phyloP scores from a whole-genome alignment of 2,329 filamentous ascomycete genomes.

The Hirsutella minnesotensis region DNA sequence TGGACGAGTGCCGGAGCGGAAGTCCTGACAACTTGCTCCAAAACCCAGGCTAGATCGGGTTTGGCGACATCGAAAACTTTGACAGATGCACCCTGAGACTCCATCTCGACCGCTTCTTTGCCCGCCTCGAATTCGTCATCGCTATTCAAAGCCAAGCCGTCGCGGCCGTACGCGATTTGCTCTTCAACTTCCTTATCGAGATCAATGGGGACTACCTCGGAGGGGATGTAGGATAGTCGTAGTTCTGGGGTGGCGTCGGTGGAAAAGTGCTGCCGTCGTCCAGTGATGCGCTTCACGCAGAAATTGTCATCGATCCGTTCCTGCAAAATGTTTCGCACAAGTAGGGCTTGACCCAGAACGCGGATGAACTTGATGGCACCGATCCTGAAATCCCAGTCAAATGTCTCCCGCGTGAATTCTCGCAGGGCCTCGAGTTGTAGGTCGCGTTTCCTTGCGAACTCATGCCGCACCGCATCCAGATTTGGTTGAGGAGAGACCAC shows the following conservation, averaged over 20 bases:
- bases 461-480: constrained; percentile 14
- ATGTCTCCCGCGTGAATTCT: constrained; percentile 63
- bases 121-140: constrained; percentile 50
- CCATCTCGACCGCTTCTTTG: constrained; percentile 14
- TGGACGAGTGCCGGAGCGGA: constrained; percentile 13
- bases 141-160: constrained; percentile 47
- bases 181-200: constrained; percentile 60
- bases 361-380: constrained; percentile 80
- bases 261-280: constrained; percentile 55
- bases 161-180: constrained; percentile 35
- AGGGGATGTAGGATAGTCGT: constrained; percentile 65
- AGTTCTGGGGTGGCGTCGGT: constrained; percentile 69
- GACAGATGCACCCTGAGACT: constrained; percentile 8
- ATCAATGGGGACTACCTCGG: constrained; percentile 66
- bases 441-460: constrained; percentile 10
- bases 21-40: constrained; percentile 20
- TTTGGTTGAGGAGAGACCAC: constrained; percentile 58
- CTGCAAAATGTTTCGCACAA: constrained; percentile 44
- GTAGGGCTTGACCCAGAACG: constrained; percentile 63
- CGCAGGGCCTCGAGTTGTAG: constrained; percentile 43
- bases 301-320: constrained; percentile 17
- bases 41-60: constrained; percentile 35
- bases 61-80: constrained; percentile 53
- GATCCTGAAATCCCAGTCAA: constrained; percentile 71
- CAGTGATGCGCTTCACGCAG: constrained; percentile 56